phyloP scores from a whole-genome alignment of 75 land plant species.

The Pinus albicaulis region DNA sequence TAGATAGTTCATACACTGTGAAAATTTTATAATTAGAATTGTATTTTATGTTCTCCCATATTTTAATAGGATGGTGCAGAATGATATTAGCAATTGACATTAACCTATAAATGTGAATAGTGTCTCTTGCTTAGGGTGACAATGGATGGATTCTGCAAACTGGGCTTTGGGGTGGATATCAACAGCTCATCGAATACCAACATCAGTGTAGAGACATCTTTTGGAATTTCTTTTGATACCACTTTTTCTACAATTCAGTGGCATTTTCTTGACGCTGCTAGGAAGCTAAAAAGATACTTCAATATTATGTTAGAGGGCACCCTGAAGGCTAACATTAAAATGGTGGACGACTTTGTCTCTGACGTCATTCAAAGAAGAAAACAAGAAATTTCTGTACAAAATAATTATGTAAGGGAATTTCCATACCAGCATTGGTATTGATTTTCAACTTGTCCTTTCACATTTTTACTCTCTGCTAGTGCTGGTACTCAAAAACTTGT shows the following conservation, averaged over 20 bases:
- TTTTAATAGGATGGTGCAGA: no score
- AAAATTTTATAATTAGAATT: not conserved
- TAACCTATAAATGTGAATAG: constrained; percentile 13
- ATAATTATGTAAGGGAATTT: constrained; percentile 2
- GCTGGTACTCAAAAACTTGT: not conserved
- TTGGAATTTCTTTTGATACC: constrained; percentile 51
- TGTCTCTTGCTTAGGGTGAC: constrained; percentile 59
- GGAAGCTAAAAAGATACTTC: constrained; percentile 50
- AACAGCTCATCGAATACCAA: constrained; percentile 24
- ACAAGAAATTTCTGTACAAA: constrained; percentile 14
- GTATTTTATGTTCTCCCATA: not conserved
- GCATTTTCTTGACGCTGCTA: constrained; percentile 41
- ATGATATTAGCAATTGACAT: no score
- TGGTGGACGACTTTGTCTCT: constrained; percentile 49
- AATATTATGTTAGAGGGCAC: constrained; percentile 54
- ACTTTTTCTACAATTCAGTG: constrained; percentile 20
- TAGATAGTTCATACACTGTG: not conserved
- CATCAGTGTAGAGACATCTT: constrained; percentile 25
- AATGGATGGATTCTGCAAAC: constrained; percentile 60
- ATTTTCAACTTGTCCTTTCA: not conserved
- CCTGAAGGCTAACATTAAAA: constrained; percentile 29
- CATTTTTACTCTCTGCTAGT: not conserved
- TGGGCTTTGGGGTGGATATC: constrained; percentile 67
- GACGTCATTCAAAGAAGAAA: constrained; percentile 30
- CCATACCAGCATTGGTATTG: not conserved